These are phyloP conservation scores for Aspergillus novofumigatus DNA, from an alignment of 2,329 filamentous ascomycete species.

Conservation along the genomic window DNA sequence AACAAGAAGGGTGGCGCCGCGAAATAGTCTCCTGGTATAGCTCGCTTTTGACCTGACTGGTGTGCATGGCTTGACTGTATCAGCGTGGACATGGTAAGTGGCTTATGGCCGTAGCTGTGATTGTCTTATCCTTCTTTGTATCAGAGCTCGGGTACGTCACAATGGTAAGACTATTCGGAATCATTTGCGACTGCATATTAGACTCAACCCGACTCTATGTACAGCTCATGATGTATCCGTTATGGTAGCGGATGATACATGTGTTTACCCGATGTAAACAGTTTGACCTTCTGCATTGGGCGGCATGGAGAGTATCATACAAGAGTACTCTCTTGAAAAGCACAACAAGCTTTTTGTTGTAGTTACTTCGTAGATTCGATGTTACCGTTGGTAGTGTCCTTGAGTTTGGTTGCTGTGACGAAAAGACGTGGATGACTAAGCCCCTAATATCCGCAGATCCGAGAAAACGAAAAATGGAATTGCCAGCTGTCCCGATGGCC, in stretches of 20 bases:
- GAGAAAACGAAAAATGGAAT: constrained; percentile 31
- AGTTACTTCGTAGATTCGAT: background rate
- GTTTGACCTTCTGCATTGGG: background rate
- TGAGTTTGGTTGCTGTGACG: constrained; percentile 30
- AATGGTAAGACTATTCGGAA: background rate
- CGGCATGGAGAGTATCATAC: background rate
- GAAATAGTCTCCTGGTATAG: constrained; percentile 10
- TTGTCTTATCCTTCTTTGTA: background rate
- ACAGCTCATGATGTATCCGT: background rate
- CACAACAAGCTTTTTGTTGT: no score
- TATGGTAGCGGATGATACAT: background rate
- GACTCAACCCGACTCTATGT: background rate
- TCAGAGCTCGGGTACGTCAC: background rate
- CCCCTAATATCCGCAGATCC: constrained; percentile 34
- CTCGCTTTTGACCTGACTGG: background rate
- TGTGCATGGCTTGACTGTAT: background rate
- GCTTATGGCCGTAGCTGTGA: background rate
- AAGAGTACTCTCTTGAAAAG: background rate
- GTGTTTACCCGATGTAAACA: background rate
- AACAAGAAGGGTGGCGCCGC: constrained; percentile 19
- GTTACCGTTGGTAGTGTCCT: constrained; percentile 4
- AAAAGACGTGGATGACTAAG: constrained; percentile 32
- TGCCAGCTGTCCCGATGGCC: constrained; percentile 20
- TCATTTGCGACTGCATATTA: background rate
- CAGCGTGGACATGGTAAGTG: background rate